These are phyloP conservation scores for Platanthera zijinensis DNA, from an alignment of 106 monocot species.

Conservation along the genomic window DNA sequence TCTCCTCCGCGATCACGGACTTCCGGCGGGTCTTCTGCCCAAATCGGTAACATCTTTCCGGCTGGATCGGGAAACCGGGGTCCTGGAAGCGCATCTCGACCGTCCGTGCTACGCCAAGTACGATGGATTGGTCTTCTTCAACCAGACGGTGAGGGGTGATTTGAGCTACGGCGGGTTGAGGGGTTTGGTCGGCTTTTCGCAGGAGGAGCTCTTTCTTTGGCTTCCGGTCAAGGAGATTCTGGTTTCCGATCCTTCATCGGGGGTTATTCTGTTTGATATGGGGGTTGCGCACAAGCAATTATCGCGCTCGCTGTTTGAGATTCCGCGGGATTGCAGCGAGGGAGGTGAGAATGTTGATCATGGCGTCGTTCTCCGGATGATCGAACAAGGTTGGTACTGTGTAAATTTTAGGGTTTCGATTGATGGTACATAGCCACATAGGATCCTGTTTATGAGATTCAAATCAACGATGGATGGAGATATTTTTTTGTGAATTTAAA, in stretches of 20 bases:
- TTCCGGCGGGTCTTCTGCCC: slow-evolving; percentile 50
- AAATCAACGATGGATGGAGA: neutral
- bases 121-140: slow-evolving; percentile 46
- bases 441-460: neutral
- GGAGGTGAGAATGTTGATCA: neutral
- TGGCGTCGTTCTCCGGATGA: slow-evolving; percentile 5
- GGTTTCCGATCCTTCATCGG: slow-evolving; percentile 39
- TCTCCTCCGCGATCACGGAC: slow-evolving; percentile 43
- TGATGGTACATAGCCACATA: neutral
- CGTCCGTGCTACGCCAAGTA: slow-evolving; percentile 42
- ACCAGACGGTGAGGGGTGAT: slow-evolving; percentile 34
- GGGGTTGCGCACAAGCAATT: slow-evolving; percentile 52
- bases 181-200: slow-evolving; percentile 44
- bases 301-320: slow-evolving; percentile 44
- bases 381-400: neutral
- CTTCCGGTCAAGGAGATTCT: slow-evolving; percentile 46
- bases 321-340: slow-evolving; percentile 33
- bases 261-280: slow-evolving; percentile 50
- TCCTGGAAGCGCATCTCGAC: slow-evolving; percentile 35
- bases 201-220: slow-evolving; percentile 73
- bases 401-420: neutral
- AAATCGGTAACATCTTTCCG: slow-evolving; percentile 24
- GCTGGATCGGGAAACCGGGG: slow-evolving; percentile 25
- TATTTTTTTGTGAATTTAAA: neutral
- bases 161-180: slow-evolving; percentile 49